phyloP scores from a whole-genome alignment of 1,284 basidiomycete genomes.

The Coniferiporia sulphurascens region DNA sequence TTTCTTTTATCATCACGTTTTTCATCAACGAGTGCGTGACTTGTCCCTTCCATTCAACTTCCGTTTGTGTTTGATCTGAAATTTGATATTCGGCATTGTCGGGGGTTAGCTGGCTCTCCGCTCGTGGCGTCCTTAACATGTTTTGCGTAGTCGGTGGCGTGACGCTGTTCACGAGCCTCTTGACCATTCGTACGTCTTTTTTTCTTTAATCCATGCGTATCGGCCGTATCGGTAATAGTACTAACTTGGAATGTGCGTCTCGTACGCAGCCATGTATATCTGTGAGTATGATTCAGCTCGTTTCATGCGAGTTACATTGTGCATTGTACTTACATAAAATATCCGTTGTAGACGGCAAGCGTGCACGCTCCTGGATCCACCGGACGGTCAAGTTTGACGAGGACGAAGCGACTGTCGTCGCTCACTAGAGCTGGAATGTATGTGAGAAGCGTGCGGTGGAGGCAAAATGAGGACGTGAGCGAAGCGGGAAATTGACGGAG shows the following conservation, averaged over 20 bases:
- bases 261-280: slow-evolving; percentile 19
- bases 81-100: no score
- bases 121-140: slow-evolving; percentile 18
- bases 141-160: slow-evolving; percentile 19
- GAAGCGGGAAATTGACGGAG: no score
- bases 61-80: no score
- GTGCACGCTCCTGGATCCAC: slow-evolving; percentile 22
- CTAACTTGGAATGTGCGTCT: not conserved
- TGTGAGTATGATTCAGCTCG: slow-evolving; percentile 11
- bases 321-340: not conserved
- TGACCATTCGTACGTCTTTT: slow-evolving; percentile 19
- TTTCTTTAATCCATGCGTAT: not conserved
- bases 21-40: slow-evolving; percentile 23
- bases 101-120: slow-evolving; percentile 14
- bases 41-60: not conserved
- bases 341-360: slow-evolving; percentile 17
- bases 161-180: slow-evolving; percentile 17
- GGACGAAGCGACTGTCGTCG: slow-evolving; percentile 13
- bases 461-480: no score
- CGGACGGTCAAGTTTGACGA: slow-evolving; percentile 19
- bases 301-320: not conserved
- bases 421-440: slow-evolving; percentile 3
- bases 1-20: slow-evolving; percentile 22
- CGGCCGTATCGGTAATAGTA: not conserved
- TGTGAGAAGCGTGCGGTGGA: not conserved